Evolutionary conservation across 768 basidiomycete genomes (phyloP), one percentile per base, ranked within the genome.

Genomic region (Collybiopsis luxurians): DNA sequence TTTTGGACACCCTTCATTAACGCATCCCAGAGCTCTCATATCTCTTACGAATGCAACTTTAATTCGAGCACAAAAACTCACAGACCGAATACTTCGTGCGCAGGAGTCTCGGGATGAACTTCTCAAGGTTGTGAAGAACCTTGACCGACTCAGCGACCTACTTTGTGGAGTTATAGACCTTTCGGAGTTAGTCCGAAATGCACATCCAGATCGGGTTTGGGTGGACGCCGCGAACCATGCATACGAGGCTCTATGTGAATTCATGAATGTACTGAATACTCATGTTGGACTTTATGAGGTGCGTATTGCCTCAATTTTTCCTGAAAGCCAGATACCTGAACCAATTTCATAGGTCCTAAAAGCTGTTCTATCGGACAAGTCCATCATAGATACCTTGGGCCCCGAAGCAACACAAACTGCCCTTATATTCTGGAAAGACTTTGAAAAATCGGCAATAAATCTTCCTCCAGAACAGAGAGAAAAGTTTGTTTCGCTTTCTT

Each of bases 221-320:
- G 80, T 92, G 15, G 79, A 84, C 15, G 87, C 87, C 49, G 92
- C 92, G 44, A 92, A 97, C 67, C 78, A 81, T 59, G 89, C 90
- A 42, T 98, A 98, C 70, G 95, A 94, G 71, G 84, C 82, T 59
- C 76, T 98, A 60, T 98, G 94, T 75, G 91, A 95, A 73, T 95
- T 90, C 70, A 98, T 99, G 95, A 98, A 98, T 70, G 86, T 92
- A 45, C 77, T 98, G 58, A 99, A 99, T 71, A 98, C 95, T 30
- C 81, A 98, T 75, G 86, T 89, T 31, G 92, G 89, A 38, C 76
- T 99, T 45, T 95, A 95, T 61, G 81, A 92, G 75, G 95, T 91
- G 69, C 72, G 90, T 77, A 55, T 42, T 27, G 23, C 50, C 56
- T 43, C 42, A 44, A 57, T 54, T 55, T 44, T 56, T 53, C 38